Conservation (phyloP, 2,329 filamentous ascomycete species). For the Ceratocystis albifundus region DNA sequence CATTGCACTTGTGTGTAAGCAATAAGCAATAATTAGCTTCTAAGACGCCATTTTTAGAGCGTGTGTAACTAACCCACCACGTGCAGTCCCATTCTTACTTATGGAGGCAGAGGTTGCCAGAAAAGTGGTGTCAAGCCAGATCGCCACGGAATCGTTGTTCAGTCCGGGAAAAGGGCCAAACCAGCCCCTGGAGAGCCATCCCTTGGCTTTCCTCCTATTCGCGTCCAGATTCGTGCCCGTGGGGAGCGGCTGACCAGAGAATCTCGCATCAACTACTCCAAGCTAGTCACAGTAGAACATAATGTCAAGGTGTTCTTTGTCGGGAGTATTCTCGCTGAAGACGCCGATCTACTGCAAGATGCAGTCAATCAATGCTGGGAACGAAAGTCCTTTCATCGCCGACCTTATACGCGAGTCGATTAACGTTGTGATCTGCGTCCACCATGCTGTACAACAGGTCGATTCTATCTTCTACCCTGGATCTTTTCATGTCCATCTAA, state of each 20-base stretch:
- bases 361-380: constrained; percentile 42
- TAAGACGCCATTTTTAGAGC: no score
- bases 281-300: constrained; percentile 45
- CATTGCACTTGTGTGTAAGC: constrained; percentile 47
- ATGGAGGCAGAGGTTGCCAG: no score
- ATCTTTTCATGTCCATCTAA: no score
- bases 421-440: no score
- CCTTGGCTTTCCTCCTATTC: constrained; percentile 40
- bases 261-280: constrained; percentile 49
- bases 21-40: constrained; percentile 26
- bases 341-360: constrained; percentile 34
- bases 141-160: no score
- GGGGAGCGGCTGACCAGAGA: constrained; percentile 38
- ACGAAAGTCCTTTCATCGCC: constrained; percentile 34
- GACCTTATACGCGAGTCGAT: background rate
- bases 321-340: constrained; percentile 34
- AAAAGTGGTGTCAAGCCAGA: no score
- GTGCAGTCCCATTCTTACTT: no score
- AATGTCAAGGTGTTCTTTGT: constrained; percentile 48
- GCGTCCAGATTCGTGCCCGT: constrained; percentile 34
- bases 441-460: no score
- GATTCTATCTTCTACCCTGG: no score
- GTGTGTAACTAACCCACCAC: no score
- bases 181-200: constrained; percentile 35
- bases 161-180: background rate